Evolutionary conservation across 768 basidiomycete genomes (phyloP).

Genomic region (Pleurotus cornucopiae): DNA sequence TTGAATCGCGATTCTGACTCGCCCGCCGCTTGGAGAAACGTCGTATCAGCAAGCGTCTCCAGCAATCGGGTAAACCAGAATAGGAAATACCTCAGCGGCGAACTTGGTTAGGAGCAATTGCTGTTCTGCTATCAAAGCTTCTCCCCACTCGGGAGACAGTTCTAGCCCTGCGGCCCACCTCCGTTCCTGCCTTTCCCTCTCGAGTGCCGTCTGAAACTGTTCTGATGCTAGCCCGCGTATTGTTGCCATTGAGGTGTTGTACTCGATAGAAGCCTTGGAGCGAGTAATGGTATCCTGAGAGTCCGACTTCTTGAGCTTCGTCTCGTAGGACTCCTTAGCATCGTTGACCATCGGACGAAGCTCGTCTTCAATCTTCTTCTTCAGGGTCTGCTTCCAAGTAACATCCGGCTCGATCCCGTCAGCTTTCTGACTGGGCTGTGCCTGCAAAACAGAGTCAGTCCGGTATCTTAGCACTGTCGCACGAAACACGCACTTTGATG

Average conservation of each 20-base stretch:
- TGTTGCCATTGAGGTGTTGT: slow-evolving; percentile 1
- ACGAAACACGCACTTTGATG: background rate
- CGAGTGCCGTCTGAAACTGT: slow-evolving; percentile 4
- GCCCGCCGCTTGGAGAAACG: background rate
- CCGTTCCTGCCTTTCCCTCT: slow-evolving; percentile 5
- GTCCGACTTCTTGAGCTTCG: background rate
- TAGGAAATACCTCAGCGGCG: slow-evolving; percentile 5
- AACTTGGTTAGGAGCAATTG: slow-evolving; percentile 4
- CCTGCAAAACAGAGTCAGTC: background rate
- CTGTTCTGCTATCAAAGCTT: slow-evolving; percentile 4
- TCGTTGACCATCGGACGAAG: slow-evolving; percentile 6
- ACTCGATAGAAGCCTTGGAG: background rate
- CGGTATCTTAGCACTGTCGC: background rate
- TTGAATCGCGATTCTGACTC: slow-evolving; percentile 7
- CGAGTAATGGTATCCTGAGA: background rate
- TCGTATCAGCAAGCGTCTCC: background rate
- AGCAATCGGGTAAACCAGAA: background rate
- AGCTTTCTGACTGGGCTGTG: background rate
- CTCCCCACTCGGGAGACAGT: slow-evolving; percentile 3
- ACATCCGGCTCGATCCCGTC: slow-evolving; percentile 3
- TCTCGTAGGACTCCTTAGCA: background rate
- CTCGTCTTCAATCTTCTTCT: slow-evolving; percentile 6
- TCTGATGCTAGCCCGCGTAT: slow-evolving; percentile 6
- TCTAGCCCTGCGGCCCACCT: slow-evolving; percentile 5
- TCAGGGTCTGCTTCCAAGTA: slow-evolving; percentile 5